Base-by-base conservation (phyloP, 1,284 basidiomycete genomes). In the Moniliella sp. region DNA sequence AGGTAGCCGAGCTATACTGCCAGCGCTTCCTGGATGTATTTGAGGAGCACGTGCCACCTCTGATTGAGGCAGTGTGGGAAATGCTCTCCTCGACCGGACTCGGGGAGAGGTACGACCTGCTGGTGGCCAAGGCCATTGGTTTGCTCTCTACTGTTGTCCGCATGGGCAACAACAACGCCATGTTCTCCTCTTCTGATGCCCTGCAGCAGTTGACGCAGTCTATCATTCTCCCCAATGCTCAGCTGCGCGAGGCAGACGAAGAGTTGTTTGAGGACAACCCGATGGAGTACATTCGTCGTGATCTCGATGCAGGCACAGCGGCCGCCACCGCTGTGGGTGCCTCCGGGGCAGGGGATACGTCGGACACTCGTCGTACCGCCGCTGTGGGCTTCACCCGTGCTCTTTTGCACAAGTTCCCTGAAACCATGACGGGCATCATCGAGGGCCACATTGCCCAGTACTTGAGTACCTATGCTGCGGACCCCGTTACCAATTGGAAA, bases 221-320 rank as follows among this genome's bases (percentile, higher is more conserved):
- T 34, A 84, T 97, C 42, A 76, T 94, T 16, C 68, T 97, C 17
- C 86, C 88, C 16, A 94, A 93, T 53, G 81, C 94, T 44, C 67
- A 71, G 11, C 67, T 94, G 19, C 69, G 86, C 64, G 76, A 79
- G 33, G 76, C 83, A 43, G 86, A 94, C 42, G 71, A 86, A 38
- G 88, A 97, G 53, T 76, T 86, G 62, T 94, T 97, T 53, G 83
- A 94, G 62, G 88, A 97, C 42, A 84, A 93, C 47, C 88, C 88
- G 0, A 71, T 88, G 29, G 88, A 94, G 57, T 97, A 80, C 60
- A 81, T 97, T 44, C 74, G 84, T 12, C 68, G 81, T 17, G 86
- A 94, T 57, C 66, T 97, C 10, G 74, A 78, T n/a, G n/a, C n/a
- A n/a, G n/a, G n/a, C n/a, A n/a, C n/a, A n/a, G n/a, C n/a, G n/a